Base-by-base conservation (phyloP, 2,329 filamentous ascomycete species). In the Diaporthe citrichinensis region DNA sequence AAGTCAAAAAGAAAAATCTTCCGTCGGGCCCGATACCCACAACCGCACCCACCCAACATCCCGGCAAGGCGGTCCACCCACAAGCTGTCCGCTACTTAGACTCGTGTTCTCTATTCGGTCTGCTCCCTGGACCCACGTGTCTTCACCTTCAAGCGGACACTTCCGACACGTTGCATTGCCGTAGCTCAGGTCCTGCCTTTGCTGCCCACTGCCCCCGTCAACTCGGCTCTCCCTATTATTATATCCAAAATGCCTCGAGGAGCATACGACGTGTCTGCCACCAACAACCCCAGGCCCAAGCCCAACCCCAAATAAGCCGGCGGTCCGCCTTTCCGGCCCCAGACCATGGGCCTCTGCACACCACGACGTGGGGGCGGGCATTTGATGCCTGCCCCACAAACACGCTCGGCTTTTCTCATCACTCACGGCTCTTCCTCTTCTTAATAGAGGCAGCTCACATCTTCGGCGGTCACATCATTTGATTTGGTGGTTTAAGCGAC, bases 291-390 rank as follows among this genome's bases (percentile, higher is more conserved):
- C 68, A 65, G 73, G 61, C 74, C 74, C 73, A 74, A 74, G 39
- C 75, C 75, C 46, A 76, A 76, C 73, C 75, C 75, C 46, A 76
- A 76, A 73, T 76, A 76, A 76, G n/a, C 28, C 12, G 67, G 3
- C 1, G n/a, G 2, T 39, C n/a, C 23, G 41, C 14, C 61, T 46
- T 59, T 20, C 12, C 15, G 17, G 36, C 34, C 36, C 34, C 36
- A 44, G 14, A 3, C 41, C 31, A 28, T 46, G 65, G 28, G 55
- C 65, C 28, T 25, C 31, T 15, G 39, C 8, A 34, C 20, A 49
- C 28, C 25, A 57, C 41, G 61, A 74, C 46, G 41, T 49, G 25
- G 4, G 14, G 23, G 41, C 20, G 31, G 20, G 28, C 36, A 58
- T 12, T n/a, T 44, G 28, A n/a, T 25, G 51, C 25, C 51, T 46